phyloP scores from a whole-genome alignment of 1,284 basidiomycete genomes.

The Trichosporon sp. region DNA sequence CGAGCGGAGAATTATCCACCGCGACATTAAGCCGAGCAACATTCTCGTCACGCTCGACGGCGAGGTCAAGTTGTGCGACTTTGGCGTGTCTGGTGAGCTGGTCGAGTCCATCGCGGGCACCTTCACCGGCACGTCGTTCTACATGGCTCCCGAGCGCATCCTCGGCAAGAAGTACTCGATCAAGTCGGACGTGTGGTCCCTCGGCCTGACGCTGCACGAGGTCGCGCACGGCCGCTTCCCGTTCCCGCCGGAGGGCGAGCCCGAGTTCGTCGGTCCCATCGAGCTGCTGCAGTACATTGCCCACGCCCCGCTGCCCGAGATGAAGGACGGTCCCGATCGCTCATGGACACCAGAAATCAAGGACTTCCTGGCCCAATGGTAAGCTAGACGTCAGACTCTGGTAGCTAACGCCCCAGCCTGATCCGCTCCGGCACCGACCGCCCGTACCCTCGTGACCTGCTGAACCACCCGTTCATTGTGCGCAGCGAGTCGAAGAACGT shows the following conservation, averaged over 20 bases:
- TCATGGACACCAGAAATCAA: slow-evolving; percentile 85
- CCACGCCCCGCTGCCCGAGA: slow-evolving; percentile 77
- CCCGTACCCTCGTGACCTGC: slow-evolving; percentile 81
- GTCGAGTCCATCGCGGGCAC: slow-evolving; percentile 89
- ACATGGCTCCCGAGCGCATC: slow-evolving; percentile 98
- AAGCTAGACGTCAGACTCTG: slow-evolving; percentile 48
- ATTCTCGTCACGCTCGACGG: slow-evolving; percentile 84
- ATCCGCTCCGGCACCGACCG: slow-evolving; percentile 62
- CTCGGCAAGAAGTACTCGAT: slow-evolving; percentile 92
- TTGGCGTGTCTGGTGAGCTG: slow-evolving; percentile 94
- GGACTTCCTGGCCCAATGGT: slow-evolving; percentile 88
- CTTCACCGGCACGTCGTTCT: slow-evolving; percentile 94
- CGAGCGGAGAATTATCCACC: slow-evolving; percentile 86
- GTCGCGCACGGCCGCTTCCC: slow-evolving; percentile 90
- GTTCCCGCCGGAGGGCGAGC: slow-evolving; percentile 78
- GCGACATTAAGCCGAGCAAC: slow-evolving; percentile 98
- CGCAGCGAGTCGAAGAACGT: slow-evolving; percentile 77
- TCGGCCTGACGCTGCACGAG: slow-evolving; percentile 93
- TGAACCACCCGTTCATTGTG: slow-evolving; percentile 84
- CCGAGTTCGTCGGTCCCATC: slow-evolving; percentile 73
- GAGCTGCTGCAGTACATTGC: slow-evolving; percentile 93
- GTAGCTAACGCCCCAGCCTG: slow-evolving; percentile 33
- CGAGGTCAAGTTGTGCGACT: slow-evolving; percentile 89
- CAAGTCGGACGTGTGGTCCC: slow-evolving; percentile 96
- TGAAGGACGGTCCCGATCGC: slow-evolving; percentile 62